These are phyloP conservation scores for Iris pallida DNA, from an alignment of 116 monocot species.

Conservation along the genomic window DNA sequence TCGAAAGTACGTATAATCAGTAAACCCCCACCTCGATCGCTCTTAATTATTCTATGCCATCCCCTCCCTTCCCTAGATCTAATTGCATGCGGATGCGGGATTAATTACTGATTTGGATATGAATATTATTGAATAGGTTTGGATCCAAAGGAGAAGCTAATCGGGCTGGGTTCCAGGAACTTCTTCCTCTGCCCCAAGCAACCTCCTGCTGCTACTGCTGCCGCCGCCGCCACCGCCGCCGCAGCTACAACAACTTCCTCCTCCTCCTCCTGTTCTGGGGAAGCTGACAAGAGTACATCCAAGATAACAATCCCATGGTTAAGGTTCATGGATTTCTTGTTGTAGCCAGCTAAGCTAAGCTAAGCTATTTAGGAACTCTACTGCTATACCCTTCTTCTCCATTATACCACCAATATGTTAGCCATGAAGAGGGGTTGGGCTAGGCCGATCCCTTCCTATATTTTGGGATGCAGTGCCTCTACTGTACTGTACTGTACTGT, in stretches of 20 bases:
- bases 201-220: background rate
- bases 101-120: background rate
- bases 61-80: background rate
- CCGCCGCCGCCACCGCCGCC: background rate
- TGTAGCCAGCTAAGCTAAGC: constrained; percentile 7
- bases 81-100: background rate
- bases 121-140: constrained; percentile 27
- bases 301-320: constrained; percentile 27
- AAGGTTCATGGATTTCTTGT: constrained; percentile 42
- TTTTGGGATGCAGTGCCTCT: too few species aligned
- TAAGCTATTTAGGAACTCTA: too few species aligned
- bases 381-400: too few species aligned
- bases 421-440: too few species aligned
- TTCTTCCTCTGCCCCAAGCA: constrained; percentile 64
- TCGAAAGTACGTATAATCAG: constrained; percentile 32
- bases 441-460: too few species aligned
- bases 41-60: too few species aligned
- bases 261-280: constrained; percentile 12
- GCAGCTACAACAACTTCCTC: background rate
- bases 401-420: too few species aligned
- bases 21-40: too few species aligned
- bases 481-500: too few species aligned
- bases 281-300: constrained; percentile 24
- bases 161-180: constrained; percentile 53
- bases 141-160: constrained; percentile 47